A percentile compares a stretch with the other conserved stretches of the same genome.
These are phyloP conservation scores for Amoebophrya sp. DNA, from an alignment of 169 alveolate genomes.

Conservation along the genomic window DNA sequence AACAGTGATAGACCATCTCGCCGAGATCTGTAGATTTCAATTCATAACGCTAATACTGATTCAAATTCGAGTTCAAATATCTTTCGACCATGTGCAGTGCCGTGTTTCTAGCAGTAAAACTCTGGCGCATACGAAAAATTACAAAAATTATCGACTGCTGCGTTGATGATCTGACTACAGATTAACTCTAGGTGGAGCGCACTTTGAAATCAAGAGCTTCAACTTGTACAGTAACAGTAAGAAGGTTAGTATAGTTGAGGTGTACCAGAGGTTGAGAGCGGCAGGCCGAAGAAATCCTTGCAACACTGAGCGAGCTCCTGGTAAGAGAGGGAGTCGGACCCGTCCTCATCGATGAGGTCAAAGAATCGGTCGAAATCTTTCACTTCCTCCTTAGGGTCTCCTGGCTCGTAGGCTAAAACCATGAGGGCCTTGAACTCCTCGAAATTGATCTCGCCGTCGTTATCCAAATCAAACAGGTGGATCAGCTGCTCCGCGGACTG, in stretches of 20 bases:
- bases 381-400: not conserved
- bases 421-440: not conserved
- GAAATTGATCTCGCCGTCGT: not conserved
- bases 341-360: not conserved
- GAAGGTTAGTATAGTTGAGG: no score
- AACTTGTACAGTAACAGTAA: no score
- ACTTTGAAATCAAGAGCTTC: no score
- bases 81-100: no score
- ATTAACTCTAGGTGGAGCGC: no score
- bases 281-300: not conserved
- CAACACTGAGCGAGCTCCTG: not conserved
- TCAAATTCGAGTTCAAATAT: no score
- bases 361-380: not conserved
- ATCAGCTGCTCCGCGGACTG: not conserved
- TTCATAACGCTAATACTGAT: no score
- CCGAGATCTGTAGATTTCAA: not conserved
- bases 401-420: not conserved
- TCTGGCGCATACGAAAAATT: no score
- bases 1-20: not conserved
- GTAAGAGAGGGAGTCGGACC: not conserved
- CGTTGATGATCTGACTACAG: no score
- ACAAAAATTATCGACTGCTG: no score
- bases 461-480: not conserved
- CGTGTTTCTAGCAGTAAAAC: no score
- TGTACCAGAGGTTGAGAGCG: no score